phyloP scores from a whole-genome alignment of 805 yeast species.

The Schwanniomyces yamadae region DNA sequence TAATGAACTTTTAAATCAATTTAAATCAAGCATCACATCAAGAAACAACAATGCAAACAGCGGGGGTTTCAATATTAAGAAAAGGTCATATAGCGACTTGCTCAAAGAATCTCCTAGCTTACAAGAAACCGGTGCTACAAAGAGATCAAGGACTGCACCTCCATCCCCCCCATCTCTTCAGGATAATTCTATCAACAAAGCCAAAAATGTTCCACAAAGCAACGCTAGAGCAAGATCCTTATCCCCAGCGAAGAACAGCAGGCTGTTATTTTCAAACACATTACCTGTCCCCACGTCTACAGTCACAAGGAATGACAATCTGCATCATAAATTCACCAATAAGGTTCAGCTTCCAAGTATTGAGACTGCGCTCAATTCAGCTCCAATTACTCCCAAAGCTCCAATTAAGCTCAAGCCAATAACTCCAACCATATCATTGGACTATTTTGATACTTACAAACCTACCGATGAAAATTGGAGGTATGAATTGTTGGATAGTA shows the following conservation, averaged over 20 bases:
- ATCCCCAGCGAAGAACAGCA: constrained; percentile 19
- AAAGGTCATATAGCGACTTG: constrained; percentile 30
- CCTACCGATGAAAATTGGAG: constrained; percentile 47
- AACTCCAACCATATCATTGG: constrained; percentile 42
- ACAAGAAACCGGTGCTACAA: constrained; percentile 11
- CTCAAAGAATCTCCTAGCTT: constrained; percentile 9
- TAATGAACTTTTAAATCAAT: constrained; percentile 29
- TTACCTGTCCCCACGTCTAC: neutral
- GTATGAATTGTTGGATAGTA: constrained; percentile 38
- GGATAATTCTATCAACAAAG: neutral
- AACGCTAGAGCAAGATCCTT: constrained; percentile 25
- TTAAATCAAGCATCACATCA: constrained; percentile 14
- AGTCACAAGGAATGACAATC: neutral
- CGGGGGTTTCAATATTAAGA: constrained; percentile 14
- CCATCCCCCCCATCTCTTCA: constrained; percentile 36
- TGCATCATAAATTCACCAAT: constrained; percentile 1
- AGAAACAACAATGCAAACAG: constrained; percentile 6
- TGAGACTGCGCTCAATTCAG: constrained; percentile 27
- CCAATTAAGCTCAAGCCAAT: constrained; percentile 29
- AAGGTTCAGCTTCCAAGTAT: constrained; percentile 32
- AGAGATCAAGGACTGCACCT: constrained; percentile 48
- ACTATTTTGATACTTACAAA: constrained; percentile 45
- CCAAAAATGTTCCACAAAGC: constrained; percentile 1
- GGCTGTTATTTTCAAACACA: neutral
- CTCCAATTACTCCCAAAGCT: constrained; percentile 16